Percentiles rank a stretch among this genome's conserved stretches.
These are phyloP conservation scores for Globisporangium recalcitrans DNA, from an alignment of 352 stramenopile species.

Conservation along the genomic window DNA sequence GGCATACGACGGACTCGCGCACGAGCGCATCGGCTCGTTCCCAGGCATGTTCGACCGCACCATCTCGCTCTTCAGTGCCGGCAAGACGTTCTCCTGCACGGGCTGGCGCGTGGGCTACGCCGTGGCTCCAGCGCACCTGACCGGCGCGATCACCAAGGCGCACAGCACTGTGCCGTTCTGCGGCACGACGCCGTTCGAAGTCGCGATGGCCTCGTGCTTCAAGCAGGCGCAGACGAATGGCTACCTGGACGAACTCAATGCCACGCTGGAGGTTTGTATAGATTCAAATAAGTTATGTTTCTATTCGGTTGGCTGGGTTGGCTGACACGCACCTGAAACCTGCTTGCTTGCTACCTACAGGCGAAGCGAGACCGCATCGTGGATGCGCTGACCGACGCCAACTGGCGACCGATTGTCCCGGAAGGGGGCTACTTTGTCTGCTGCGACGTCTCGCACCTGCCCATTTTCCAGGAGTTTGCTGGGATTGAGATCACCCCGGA, in stretches of 20 bases:
- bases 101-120: constrained; percentile 91
- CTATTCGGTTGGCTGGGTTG: background rate
- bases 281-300: constrained; percentile 5
- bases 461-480: constrained; percentile 69
- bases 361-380: constrained; percentile 86
- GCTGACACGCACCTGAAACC: background rate
- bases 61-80: constrained; percentile 90
- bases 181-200: constrained; percentile 92
- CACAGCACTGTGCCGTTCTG: constrained; percentile 91
- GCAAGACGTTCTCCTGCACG: constrained; percentile 93
- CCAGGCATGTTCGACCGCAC: constrained; percentile 85
- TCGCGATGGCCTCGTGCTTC: constrained; percentile 89
- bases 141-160: constrained; percentile 64
- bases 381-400: constrained; percentile 62
- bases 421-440: constrained; percentile 95
- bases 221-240: constrained; percentile 83
- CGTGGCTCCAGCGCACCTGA: constrained; percentile 49
- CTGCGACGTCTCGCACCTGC: constrained; percentile 69
- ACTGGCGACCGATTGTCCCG: constrained; percentile 89
- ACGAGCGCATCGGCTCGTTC: constrained; percentile 72
- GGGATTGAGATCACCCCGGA: constrained; percentile 43
- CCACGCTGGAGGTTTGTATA: constrained; percentile 40
- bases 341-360: constrained; percentile 20
- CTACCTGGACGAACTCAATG: constrained; percentile 72
- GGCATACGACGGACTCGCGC: constrained; percentile 73